Evolutionary conservation across 2,329 filamentous ascomycete genomes (phyloP), one percentile per base, ranked within the genome.

Genomic region (Phoma sp.): DNA sequence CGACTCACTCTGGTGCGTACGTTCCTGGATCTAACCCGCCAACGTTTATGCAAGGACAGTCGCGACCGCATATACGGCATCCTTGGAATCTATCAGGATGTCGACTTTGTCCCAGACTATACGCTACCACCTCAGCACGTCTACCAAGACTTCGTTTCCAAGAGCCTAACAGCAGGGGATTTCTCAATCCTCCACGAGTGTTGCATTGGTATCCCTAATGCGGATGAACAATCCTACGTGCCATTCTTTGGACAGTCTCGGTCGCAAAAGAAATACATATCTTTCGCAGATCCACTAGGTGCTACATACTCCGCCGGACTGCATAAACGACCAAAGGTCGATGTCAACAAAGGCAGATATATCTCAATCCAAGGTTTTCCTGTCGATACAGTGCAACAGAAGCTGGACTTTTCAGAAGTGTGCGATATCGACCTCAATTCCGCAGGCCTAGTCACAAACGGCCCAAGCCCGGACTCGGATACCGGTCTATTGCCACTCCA

Each of bases 31-130:
- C 40, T 55, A 2, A 55, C 52, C 3, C 46, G 52, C 15, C 36
- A 43, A 18, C 45, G 52, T 11, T 11, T 46, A 1, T 55, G 52
- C 33, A 55, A 28, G 15, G 52, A 55, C 15, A 50, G 46, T 26
- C 52, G 52, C 10, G 52, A 55, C 40, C 52, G 52, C 7, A 50
- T 55, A 25, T 55, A 55, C 25, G 30, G 52, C 12, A 30, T 55
- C 9, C 40, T 55, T 14, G 52, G 52, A 5, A 46, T 50, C 17
- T 49, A 42, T 7, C 18, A 46, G 10, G 12, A 37, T 17, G n/a
- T 28, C 40, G 10, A 23, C 15, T 37, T 55, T 11, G 7, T 32
- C 7, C 46, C 52, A 7, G 15, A 55, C 4, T 55, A 55, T 18
- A 30, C n/a, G 7, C 18, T 46, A 3, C 20, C 52, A n/a, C 28